phyloP scores from a whole-genome alignment of 257 asterid genomes.

The Linaria vulgaris region DNA sequence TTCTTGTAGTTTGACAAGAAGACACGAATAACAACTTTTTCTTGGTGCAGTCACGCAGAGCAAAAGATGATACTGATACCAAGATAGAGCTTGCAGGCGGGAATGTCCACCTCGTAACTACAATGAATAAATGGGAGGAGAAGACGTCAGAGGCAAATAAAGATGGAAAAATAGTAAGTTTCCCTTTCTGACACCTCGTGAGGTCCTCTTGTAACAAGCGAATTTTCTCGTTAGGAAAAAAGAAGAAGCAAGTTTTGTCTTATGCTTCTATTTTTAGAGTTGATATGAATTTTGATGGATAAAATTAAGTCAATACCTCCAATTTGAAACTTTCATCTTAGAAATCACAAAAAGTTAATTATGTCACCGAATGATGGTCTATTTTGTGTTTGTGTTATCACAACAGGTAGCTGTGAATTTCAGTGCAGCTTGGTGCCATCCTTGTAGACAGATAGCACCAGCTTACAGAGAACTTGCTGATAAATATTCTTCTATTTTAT shows the following conservation, averaged over 20 bases:
- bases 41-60: slow-evolving; percentile 25
- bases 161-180: slow-evolving; percentile 48
- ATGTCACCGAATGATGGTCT: neutral
- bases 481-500: slow-evolving; percentile 46
- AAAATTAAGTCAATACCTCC: neutral
- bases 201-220: neutral
- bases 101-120: slow-evolving; percentile 49
- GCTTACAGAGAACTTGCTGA: slow-evolving; percentile 55
- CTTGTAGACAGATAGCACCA: slow-evolving; percentile 54
- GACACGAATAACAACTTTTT: slow-evolving; percentile 11
- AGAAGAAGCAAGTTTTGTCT: neutral
- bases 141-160: slow-evolving; percentile 51
- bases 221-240: neutral
- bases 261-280: neutral
- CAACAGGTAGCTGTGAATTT: slow-evolving; percentile 62
- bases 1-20: neutral
- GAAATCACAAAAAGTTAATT: neutral
- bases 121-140: slow-evolving; percentile 55
- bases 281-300: neutral
- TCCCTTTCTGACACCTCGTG: neutral
- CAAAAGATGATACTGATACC: slow-evolving; percentile 22
- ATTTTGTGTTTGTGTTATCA: neutral
- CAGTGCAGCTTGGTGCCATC: slow-evolving; percentile 69
- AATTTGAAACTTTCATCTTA: too few relatives aligned
- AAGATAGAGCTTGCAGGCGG: slow-evolving; percentile 37